Base-by-base conservation (phyloP, 2,329 filamentous ascomycete genomes). In the Pseudogymnoascus sp. region DNA sequence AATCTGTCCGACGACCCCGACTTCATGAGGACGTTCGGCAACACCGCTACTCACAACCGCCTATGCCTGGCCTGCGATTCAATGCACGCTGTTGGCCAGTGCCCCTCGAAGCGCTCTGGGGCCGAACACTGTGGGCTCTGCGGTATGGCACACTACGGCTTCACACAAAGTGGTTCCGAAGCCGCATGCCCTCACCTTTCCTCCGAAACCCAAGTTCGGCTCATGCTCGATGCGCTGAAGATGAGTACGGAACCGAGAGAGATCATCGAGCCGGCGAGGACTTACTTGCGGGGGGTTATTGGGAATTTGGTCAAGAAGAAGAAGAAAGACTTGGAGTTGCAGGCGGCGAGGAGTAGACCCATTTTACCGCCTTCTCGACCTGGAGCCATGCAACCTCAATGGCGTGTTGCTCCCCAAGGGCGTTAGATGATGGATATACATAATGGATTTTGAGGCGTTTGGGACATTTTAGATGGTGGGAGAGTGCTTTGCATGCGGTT, bases 71-170 rank as follows among this genome's bases (percentile, higher is more conserved):
- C 80, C 11, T 89, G 86, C 72, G 72, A 73, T 38, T 74, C 76
- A 21, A 64, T 69, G n/a, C 87, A 89, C 70, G 72, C 77, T 1
- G 70, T 75, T 11, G 86, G 85, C n/a, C 77, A 78, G 44, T 90
- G 87, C 69, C 82, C 81, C 8, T 74, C 88, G 33, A 87, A 85
- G 70, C 67, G 78, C 4, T 80, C 82, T 7, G 83, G 84, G 1
- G 77, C 81, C 2, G 85, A 88, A 68, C 74, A 81, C 67, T 90
- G 87, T 72, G 81, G 81, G 5, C 77, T 89, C 5, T 89, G 87
- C 65, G 85, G 85, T 14, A 78, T 84, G 21, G 82, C 83, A 1
- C 85, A 88, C 69, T 83, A 78, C 66, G 85, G 84, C 2, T 71
- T 77, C 62, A 73, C 75, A 1, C 78, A 82, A 33, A 80, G 78